These are phyloP conservation scores for Filosporella fistucella DNA, from an alignment of 495 filamentous ascomycete genomes.

Conservation along the genomic window DNA sequence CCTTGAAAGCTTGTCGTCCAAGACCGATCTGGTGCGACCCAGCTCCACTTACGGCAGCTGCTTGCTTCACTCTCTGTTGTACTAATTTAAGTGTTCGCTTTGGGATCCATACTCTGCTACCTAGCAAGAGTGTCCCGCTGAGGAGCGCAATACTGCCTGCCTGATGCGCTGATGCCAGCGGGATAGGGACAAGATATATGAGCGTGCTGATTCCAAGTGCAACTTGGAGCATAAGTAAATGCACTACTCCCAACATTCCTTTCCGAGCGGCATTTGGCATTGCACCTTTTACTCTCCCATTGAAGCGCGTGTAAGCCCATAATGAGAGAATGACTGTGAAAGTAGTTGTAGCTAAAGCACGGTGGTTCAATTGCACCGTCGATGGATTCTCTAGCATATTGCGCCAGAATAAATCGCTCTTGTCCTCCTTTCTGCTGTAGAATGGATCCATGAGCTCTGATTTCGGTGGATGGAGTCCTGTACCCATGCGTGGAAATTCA, in stretches of 20 bases:
- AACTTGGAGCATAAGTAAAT: conserved; percentile 78
- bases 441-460: conserved; percentile 76
- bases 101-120: conserved; percentile 49
- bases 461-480: conserved; percentile 71
- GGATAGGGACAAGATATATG: conserved; percentile 86
- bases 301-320: conserved; percentile 70
- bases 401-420: conserved; percentile 84
- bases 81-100: conserved; percentile 37
- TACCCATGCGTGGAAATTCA: conserved; percentile 94
- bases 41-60: conserved; percentile 3
- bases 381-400: conserved; percentile 97
- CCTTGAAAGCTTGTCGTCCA: conserved; percentile 1
- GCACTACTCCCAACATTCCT: conserved; percentile 75
- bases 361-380: conserved; percentile 89
- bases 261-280: conserved; percentile 62
- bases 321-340: conserved; percentile 76
- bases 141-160: conserved; percentile 83
- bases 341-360: conserved; percentile 84
- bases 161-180: conserved; percentile 87
- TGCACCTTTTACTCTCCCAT: conserved; percentile 50
- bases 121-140: conserved; percentile 74
- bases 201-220: conserved; percentile 83
- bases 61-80: conserved; percentile 25
- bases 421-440: conserved; percentile 75
- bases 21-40: too few relatives aligned